Evolutionary conservation across 768 basidiomycete genomes (phyloP).

Genomic region (Suillus discolor): DNA sequence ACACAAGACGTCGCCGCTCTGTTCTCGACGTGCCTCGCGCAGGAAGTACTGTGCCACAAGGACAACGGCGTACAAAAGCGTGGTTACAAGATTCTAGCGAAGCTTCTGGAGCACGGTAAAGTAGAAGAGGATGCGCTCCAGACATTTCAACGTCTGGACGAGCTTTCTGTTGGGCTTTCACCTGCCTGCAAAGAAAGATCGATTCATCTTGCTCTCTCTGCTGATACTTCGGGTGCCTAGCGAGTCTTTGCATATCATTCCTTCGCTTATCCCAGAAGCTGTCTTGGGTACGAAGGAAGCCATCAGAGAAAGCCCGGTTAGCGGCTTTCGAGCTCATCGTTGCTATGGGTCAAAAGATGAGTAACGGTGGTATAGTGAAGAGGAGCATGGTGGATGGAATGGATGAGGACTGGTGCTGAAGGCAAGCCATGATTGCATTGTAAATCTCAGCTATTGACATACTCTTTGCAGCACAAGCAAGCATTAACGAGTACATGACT

Average conservation of each 20-base stretch:
- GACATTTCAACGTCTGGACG: conserved; percentile 67
- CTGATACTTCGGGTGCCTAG: conserved; percentile 72
- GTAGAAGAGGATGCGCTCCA: conserved; percentile 54
- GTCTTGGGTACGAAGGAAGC: conserved; percentile 97
- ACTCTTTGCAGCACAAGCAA: conserved; percentile 58
- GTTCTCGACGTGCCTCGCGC: conserved; percentile 68
- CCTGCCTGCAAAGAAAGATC: conserved; percentile 95
- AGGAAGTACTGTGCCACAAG: conserved; percentile 68
- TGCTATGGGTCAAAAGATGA: conserved; percentile 93
- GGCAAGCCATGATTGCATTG: conserved; percentile 27
- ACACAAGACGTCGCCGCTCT: conserved; percentile 59
- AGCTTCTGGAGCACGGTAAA: conserved; percentile 67
- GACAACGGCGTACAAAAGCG: conserved; percentile 96
- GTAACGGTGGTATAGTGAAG: conserved; percentile 79
- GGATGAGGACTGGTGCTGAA: conserved; percentile 67
- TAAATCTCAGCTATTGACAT: conserved; percentile 13
- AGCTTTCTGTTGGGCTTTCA: conserved; percentile 62
- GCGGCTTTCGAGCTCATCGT: conserved; percentile 91
- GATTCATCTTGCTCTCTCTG: conserved; percentile 71
- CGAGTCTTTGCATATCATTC: conserved; percentile 78
- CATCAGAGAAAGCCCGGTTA: conserved; percentile 86
- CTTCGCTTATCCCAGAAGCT: conserved; percentile 89
- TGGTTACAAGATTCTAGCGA: conserved; percentile 85
- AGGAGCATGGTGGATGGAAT: conserved; percentile 78
- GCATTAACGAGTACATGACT: conserved; percentile 89